These are phyloP conservation scores for Neurospora sp. DNA, from an alignment of 495 filamentous ascomycete species.

Conservation along the genomic window DNA sequence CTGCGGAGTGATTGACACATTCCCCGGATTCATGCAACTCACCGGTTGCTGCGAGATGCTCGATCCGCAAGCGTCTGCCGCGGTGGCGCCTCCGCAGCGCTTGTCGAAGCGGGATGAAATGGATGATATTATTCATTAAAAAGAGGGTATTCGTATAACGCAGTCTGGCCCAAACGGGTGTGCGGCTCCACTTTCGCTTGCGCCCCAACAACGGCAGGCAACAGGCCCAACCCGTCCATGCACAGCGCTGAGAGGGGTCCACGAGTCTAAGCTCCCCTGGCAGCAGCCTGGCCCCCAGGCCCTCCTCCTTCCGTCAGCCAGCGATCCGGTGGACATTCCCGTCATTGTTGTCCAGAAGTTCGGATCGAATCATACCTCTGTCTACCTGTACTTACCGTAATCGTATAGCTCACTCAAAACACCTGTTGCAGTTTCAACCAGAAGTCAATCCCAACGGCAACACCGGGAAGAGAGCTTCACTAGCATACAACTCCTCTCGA, in stretches of 20 bases:
- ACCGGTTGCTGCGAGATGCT: slow-evolving; percentile 9
- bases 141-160: too few relatives aligned
- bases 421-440: too few relatives aligned
- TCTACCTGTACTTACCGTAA: neutral
- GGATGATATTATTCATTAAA: too few relatives aligned
- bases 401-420: neutral
- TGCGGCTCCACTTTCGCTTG: neutral
- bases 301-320: slow-evolving; percentile 9
- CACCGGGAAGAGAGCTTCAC: neutral
- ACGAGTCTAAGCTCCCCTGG: neutral
- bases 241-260: neutral
- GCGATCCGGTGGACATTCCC: slow-evolving; percentile 1
- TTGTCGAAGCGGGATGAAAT: neutral
- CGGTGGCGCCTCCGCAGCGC: neutral
- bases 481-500: neutral
- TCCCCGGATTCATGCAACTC: slow-evolving; percentile 8
- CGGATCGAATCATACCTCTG: neutral
- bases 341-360: neutral
- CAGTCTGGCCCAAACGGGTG: neutral
- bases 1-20: neutral
- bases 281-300: neutral
- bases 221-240: neutral
- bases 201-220: neutral
- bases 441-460: too few relatives aligned
- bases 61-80: neutral